phyloP scores from a whole-genome alignment of 176 grass and related monocot genomes.

The Leersia perrieri region DNA sequence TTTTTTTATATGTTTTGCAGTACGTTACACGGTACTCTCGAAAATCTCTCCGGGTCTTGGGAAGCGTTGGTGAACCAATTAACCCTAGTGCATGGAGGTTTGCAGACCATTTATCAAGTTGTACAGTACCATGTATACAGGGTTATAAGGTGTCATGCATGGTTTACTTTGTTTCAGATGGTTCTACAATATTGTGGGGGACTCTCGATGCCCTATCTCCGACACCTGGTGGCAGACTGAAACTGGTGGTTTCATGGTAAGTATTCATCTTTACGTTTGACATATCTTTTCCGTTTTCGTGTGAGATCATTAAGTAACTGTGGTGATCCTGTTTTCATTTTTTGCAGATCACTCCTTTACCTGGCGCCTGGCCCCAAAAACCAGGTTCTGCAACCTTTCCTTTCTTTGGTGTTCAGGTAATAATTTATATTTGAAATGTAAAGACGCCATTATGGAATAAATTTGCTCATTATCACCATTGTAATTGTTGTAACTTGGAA shows the following conservation, averaged over 20 bases:
- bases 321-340: neutral
- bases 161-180: conserved; percentile 58
- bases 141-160: conserved; percentile 14
- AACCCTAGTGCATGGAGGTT: conserved; percentile 99
- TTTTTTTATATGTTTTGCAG: conserved; percentile 54
- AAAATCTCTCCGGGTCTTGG: conserved; percentile 89
- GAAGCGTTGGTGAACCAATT: conserved; percentile 95
- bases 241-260: conserved; percentile 93
- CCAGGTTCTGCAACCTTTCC: conserved; percentile 81
- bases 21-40: conserved; percentile 75
- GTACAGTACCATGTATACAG: conserved; percentile 33
- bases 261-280: conserved; percentile 8
- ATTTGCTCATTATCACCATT: neutral
- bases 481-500: neutral
- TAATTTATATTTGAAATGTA: conserved; percentile 21
- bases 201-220: conserved; percentile 85
- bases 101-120: conserved; percentile 11
- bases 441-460: neutral
- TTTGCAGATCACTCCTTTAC: conserved; percentile 70
- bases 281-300: conserved; percentile 8
- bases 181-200: conserved; percentile 92
- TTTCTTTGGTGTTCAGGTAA: conserved; percentile 93
- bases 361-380: conserved; percentile 82
- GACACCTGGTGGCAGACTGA: conserved; percentile 99
- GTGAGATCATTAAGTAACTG: neutral